phyloP scores from a whole-genome alignment of 495 filamentous ascomycete species.

The Penicillium antarcticum region DNA sequence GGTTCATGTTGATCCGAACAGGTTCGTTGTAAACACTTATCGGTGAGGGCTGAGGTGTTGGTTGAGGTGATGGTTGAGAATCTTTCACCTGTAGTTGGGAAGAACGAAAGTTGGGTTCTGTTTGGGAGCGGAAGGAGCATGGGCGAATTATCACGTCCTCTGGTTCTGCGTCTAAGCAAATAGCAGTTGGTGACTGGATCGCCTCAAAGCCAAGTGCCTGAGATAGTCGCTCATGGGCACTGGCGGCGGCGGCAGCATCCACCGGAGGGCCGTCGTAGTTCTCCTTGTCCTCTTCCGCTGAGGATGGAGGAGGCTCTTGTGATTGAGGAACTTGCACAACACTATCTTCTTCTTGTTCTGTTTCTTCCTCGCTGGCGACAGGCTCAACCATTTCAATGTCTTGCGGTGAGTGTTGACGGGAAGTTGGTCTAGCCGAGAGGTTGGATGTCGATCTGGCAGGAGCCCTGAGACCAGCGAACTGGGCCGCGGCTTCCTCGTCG shows the following conservation, averaged over 20 bases:
- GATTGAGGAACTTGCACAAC: conserved; percentile 23
- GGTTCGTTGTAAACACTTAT: neutral
- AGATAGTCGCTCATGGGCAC: conserved; percentile 39
- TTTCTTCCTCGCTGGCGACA: conserved; percentile 48
- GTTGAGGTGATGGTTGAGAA: conserved; percentile 43
- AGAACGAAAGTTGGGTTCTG: conserved; percentile 13
- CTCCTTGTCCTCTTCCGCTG: conserved; percentile 51
- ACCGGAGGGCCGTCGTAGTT: conserved; percentile 35
- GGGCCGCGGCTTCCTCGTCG: conserved; percentile 34
- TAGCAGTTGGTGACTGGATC: conserved; percentile 11
- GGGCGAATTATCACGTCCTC: neutral
- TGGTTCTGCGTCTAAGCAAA: conserved; percentile 1
- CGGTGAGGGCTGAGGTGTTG: conserved; percentile 3
- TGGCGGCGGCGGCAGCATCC: conserved; percentile 27
- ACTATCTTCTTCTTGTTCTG: conserved; percentile 46
- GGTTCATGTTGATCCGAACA: neutral
- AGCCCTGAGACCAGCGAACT: conserved; percentile 40
- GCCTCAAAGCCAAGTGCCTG: conserved; percentile 35
- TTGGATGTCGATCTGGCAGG: conserved; percentile 22
- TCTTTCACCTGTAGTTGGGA: conserved; percentile 45
- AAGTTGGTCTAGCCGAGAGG: neutral
- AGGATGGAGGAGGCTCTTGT: conserved; percentile 22
- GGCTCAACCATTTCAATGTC: conserved; percentile 14
- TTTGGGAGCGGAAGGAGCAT: conserved; percentile 2
- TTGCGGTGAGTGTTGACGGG: neutral